A percentile compares a stretch with the other conserved stretches of the same genome.
These are phyloP conservation scores for Hibiscus trionum DNA, from an alignment of 345 rosid species.

Conservation along the genomic window DNA sequence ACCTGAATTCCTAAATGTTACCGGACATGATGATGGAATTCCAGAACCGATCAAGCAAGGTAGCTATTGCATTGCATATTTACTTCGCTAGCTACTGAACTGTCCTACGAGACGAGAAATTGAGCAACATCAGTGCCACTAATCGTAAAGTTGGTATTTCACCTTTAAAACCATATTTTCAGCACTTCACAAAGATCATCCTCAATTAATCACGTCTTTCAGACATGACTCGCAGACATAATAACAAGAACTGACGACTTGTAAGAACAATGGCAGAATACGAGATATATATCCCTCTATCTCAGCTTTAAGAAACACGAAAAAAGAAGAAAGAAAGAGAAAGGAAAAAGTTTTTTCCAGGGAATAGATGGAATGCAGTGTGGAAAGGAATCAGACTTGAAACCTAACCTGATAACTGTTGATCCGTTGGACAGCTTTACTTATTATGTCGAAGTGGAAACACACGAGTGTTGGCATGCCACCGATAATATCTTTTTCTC, in stretches of 20 bases:
- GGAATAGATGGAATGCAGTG: background rate
- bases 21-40: background rate
- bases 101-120: background rate
- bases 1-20: background rate
- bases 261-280: background rate
- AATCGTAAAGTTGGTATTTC: background rate
- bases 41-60: background rate
- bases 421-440: background rate
- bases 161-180: background rate
- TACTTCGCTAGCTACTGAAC: too few species aligned
- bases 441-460: background rate
- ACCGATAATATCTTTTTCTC: slow-evolving; percentile 3
- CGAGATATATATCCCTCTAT: background rate
- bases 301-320: background rate
- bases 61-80: background rate
- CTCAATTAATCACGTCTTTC: background rate
- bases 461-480: background rate
- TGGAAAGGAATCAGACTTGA: background rate
- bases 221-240: background rate
- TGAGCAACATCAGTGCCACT: background rate
- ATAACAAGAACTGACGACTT: background rate
- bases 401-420: background rate
- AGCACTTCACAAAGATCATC: background rate
- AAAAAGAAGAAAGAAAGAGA: background rate
- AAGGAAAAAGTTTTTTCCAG: background rate